phyloP scores from a whole-genome alignment of 805 yeast species.

The Kluyveromyces siamensis region DNA sequence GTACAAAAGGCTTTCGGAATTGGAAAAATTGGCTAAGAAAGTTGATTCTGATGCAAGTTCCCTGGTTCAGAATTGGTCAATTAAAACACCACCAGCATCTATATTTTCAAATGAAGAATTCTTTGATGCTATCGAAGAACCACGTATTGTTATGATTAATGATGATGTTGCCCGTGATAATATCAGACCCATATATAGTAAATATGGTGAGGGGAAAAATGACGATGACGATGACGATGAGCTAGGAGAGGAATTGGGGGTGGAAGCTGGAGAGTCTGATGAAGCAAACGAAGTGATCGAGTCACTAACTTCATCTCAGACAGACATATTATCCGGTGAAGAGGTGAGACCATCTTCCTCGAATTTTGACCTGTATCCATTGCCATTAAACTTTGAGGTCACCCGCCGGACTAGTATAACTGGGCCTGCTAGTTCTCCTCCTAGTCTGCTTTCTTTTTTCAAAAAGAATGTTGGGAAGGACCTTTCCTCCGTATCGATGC shows the following conservation, averaged over 20 bases:
- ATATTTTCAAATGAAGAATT: slow-evolving; percentile 40
- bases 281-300: slow-evolving; percentile 5
- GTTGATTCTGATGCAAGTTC: not conserved
- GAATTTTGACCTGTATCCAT: slow-evolving; percentile 50
- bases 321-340: not conserved
- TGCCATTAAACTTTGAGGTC: slow-evolving; percentile 40
- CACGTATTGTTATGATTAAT: slow-evolving; percentile 44
- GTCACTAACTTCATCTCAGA: not conserved
- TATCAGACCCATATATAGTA: not conserved
- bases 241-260: not conserved
- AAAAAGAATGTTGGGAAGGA: slow-evolving; percentile 93
- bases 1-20: slow-evolving; percentile 15
- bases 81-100: slow-evolving; percentile 5
- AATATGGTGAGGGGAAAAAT: slow-evolving; percentile 5
- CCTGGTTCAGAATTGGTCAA: not conserved
- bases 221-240: slow-evolving; percentile 8
- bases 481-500: slow-evolving; percentile 78
- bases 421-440: slow-evolving; percentile 60
- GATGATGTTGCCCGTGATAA: slow-evolving; percentile 23
- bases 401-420: slow-evolving; percentile 51
- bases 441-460: slow-evolving; percentile 68
- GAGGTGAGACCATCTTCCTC: not conserved
- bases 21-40: slow-evolving; percentile 13
- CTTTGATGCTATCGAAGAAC: slow-evolving; percentile 60
- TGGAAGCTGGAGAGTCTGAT: slow-evolving; percentile 3